Base-by-base conservation (phyloP, 805 yeast genomes). In the Candida taoyuanica region DNA sequence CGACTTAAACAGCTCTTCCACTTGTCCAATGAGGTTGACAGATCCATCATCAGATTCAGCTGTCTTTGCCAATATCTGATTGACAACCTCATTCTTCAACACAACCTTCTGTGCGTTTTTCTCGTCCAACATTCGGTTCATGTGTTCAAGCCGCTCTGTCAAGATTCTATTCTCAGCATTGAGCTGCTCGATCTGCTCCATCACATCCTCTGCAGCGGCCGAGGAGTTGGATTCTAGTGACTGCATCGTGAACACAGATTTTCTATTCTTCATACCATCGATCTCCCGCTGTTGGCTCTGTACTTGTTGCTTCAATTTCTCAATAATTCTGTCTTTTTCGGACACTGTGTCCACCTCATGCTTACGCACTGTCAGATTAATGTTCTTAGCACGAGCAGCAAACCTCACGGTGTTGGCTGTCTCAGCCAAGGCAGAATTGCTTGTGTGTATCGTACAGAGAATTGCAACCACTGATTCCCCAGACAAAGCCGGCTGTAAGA, bases 381-480 rank as follows among this genome's bases (percentile, higher is more conserved):
- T 78, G 57, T 91, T 87, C 53, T 88, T 89, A 2, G 98, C 97
- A 43, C 96, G 68, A 0, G 95, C 85, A 0, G 96, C 98, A 65
- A 93, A 93, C 36, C 98, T 64, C 18, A 93, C 67, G 0, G 98
- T 89, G 56, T 86, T 87, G 28, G 80, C 67, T 0, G 97, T 86
- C 57, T 91, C 98, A 0, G 85, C 70, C n/a, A 73, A 63, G 1
- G 79, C 71, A 17, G 70, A 70, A 16, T 63, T 60, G 3, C 83
- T 77, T 31, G 84, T 63, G 52, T 85, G 89, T 14, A 91, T 78
- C 0, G 98, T 91, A 59, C 98, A 93, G 18, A 91, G 69, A 5
- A 93, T 81, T 36, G 86, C 77, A 13, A 91, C 88, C 25, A 88
- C 69, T 2, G 96, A 80, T 23, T 81, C 75, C 1, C 98, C 98